Evolutionary conservation across 75 land plant genomes (phyloP), one percentile per base, ranked within the genome.

Genomic region (Adiantum capillusveneris): DNA sequence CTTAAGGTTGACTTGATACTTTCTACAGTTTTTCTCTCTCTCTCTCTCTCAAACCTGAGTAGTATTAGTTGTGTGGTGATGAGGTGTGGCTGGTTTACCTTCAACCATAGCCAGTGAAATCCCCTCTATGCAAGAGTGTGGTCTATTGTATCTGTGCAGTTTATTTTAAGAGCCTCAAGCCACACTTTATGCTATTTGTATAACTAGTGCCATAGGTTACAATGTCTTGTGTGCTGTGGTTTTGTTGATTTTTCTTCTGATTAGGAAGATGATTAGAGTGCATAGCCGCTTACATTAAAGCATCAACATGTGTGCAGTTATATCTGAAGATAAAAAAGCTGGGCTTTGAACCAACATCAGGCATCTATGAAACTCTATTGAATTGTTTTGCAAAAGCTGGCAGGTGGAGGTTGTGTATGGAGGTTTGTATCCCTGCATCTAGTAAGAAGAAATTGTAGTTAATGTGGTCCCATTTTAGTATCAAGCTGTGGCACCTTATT

Each of bases 361-460:
- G 60, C 31, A 84, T 81, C 11, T 85, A 85, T 51, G 73, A 83
- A 24, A 75, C 80, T 65, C 36, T 92, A 25, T 52, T 88, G 54
- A 83, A 72, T 27, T 73, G 73, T 69, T 92, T 88, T 65, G 74
- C 84, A 57, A 71, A 60, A 51, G 72, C 67, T 56, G 83, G 82
- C 50, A 82, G 78, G 43, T 92, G 97, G 93, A 78, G 82, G 68
- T 85, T 82, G 56, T 88, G 80, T 65, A 60, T 88, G 36, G 89
- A 92, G 94, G 97, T 92, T 6, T n/a, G n/a, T 46, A 14, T 24
- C 19, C n/a, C 18, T 26, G 51, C 54, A 55, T 19, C n/a, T 6
- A 22, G 20, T 16, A 24, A 37, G n/a, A n/a, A n/a, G n/a, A n/a
- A n/a, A n/a, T n/a, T n/a, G n/a, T n/a, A n/a, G n/a, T n/a, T n/a